phyloP scores from a whole-genome alignment of 257 asterid species.

The Solanum acaule region DNA sequence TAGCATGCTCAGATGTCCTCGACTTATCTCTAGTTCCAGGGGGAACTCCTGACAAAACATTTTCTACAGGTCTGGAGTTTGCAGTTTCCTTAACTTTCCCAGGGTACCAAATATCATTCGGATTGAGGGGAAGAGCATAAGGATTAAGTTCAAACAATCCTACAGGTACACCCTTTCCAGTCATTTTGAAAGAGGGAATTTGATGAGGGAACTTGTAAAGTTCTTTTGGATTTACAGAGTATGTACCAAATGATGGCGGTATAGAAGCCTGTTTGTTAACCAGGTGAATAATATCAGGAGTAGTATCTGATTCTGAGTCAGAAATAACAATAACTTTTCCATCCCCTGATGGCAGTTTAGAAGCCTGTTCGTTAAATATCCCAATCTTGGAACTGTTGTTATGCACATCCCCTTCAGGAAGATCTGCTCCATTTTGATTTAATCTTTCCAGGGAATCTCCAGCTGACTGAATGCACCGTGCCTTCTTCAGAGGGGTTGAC shows the following conservation, averaged over 20 bases:
- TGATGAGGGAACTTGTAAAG: constrained; percentile 51
- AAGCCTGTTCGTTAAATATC: constrained; percentile 4
- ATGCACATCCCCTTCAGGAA: constrained; percentile 12
- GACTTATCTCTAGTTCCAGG: neutral
- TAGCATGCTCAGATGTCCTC: neutral
- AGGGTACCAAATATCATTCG: constrained; percentile 21
- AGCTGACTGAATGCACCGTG: constrained; percentile 18
- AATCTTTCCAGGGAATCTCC: constrained; percentile 9
- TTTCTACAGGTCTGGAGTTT: constrained; percentile 7
- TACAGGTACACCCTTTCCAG: constrained; percentile 55
- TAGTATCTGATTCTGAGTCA: constrained; percentile 21
- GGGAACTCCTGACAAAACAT: neutral
- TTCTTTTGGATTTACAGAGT: constrained; percentile 26
- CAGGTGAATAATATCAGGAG: neutral
- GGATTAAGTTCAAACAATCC: constrained; percentile 86
- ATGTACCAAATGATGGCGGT: neutral
- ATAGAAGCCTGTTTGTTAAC: too few relatives aligned
- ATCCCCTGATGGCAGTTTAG: constrained; percentile 3
- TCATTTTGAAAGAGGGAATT: constrained; percentile 41
- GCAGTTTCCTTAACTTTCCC: constrained; percentile 6
- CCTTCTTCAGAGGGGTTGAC: constrained; percentile 22
- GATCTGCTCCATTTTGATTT: constrained; percentile 10
- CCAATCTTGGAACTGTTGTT: constrained; percentile 6
- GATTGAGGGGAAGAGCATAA: neutral
- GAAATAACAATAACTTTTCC: constrained; percentile 25